Evolutionary conservation across 352 stramenopile species (phyloP).

Genomic region (Phytopythium helicoides): DNA sequence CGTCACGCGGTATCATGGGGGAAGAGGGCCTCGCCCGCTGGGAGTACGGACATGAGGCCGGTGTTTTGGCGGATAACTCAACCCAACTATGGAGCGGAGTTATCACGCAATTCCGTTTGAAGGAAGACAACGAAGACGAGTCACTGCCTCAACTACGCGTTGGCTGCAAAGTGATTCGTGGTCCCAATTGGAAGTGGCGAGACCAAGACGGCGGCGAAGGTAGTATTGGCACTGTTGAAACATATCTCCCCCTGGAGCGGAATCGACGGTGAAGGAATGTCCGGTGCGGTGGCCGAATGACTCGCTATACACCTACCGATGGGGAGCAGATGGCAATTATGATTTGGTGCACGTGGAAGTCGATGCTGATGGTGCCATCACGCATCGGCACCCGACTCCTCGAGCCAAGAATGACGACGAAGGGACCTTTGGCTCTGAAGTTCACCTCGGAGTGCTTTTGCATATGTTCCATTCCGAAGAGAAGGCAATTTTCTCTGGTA

Average conservation of each 20-base stretch:
- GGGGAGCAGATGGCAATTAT: slow-evolving; percentile 86
- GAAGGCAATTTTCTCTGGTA: neutral
- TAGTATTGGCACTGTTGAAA: slow-evolving; percentile 77
- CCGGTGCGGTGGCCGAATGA: slow-evolving; percentile 87
- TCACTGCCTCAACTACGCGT: slow-evolving; percentile 65
- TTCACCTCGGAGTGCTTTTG: slow-evolving; percentile 78
- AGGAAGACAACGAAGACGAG: slow-evolving; percentile 37
- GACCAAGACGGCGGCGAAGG: slow-evolving; percentile 88
- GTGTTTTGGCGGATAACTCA: slow-evolving; percentile 63
- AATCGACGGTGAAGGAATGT: slow-evolving; percentile 88
- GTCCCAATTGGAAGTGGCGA: slow-evolving; percentile 88
- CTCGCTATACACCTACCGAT: slow-evolving; percentile 87
- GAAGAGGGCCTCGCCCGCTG: slow-evolving; percentile 44
- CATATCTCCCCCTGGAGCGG: slow-evolving; percentile 87
- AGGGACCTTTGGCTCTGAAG: slow-evolving; percentile 67
- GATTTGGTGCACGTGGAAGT: slow-evolving; percentile 85
- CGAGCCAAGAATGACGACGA: slow-evolving; percentile 72
- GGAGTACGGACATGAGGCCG: slow-evolving; percentile 73
- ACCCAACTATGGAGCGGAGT: slow-evolving; percentile 77
- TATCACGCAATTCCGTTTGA: slow-evolving; percentile 67
- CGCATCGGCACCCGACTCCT: slow-evolving; percentile 64
- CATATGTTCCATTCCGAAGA: slow-evolving; percentile 46
- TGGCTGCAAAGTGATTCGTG: slow-evolving; percentile 86
- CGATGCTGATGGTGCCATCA: slow-evolving; percentile 72
- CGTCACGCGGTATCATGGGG: slow-evolving; percentile 66